Base-by-base conservation (phyloP, 2,329 filamentous ascomycete species). In the Apiospora marii region DNA sequence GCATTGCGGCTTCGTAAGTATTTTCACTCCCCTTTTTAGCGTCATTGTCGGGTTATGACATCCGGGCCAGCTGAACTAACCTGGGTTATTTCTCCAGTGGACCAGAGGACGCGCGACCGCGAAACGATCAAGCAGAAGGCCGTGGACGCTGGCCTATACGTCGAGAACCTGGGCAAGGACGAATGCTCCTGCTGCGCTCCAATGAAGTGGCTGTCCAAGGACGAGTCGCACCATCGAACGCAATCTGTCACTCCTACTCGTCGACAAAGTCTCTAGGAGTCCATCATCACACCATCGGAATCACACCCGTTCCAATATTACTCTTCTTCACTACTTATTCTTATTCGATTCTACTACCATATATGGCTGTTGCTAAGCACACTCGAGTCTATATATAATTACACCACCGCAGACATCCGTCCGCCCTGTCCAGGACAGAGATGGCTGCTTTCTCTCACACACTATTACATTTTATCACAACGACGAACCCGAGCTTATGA, bases 1-100 rank as follows among this genome's bases (percentile, higher is more conserved):
- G 79, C 79, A 71, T 0, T 14, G 22, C 34, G 58, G 34, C 58
- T 64, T 41, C 58, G 58, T 64, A 64, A 12, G 58, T 64, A 41
- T 8, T 8, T 10, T 10, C 10, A 64, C 58, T 61, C 53, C 7
- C 34, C 34, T 19, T 2, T 64, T 22, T 2, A 27, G 49, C 48
- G 16, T 46, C 48, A 12, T 24, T 30, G 22, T 1, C 16, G 3
- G 6, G 30, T 4, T 34, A 41, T 37, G 19, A 4, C 10, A 64
- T 64, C 4, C 19, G 34, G 41, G 58, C 22, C 41, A 41, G 34
- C 58, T 30, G 2, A 30, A 30, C 27, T 64, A 41, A 64, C 34
- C 3, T 41, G 22, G n/a, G 8, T 41, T 10, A 61, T 7, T 41
- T 13, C 12, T 41, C 16, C 22, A 64, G 58, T 64, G 34, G 34